Percentiles rank a stretch among this genome's conserved stretches.
Evolutionary conservation across 1,139 yeast genomes (phyloP).

Genomic region (Meyerozyma guilliermondii): DNA sequence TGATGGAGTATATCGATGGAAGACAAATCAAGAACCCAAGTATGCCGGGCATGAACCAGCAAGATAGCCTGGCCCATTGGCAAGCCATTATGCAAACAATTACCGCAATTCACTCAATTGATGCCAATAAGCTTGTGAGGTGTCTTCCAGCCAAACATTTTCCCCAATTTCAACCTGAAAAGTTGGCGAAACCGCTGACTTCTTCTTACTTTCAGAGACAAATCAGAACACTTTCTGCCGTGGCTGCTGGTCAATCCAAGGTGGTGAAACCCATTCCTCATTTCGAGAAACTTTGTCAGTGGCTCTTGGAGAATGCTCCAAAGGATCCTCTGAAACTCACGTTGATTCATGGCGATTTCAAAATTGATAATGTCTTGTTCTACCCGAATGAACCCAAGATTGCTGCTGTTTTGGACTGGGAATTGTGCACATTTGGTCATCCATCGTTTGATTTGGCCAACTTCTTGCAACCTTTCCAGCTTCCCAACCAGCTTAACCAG

Average conservation of each 20-base stretch:
- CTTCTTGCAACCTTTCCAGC: slow-evolving; percentile 51
- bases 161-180: slow-evolving; percentile 37
- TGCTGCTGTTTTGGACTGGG: slow-evolving; percentile 65
- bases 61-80: slow-evolving; percentile 36
- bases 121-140: slow-evolving; percentile 39
- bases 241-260: slow-evolving; percentile 47
- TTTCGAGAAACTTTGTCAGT: slow-evolving; percentile 38
- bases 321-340: slow-evolving; percentile 42
- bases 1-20: slow-evolving; percentile 60
- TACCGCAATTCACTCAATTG: slow-evolving; percentile 48
- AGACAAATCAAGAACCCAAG: slow-evolving; percentile 54
- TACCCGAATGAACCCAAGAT: slow-evolving; percentile 47
- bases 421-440: slow-evolving; percentile 63
- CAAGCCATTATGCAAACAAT: slow-evolving; percentile 46
- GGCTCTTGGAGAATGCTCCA: slow-evolving; percentile 41
- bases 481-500: slow-evolving; percentile 34
- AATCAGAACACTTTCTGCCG: slow-evolving; percentile 42
- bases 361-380: slow-evolving; percentile 58
- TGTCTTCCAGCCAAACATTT: slow-evolving; percentile 43
- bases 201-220: slow-evolving; percentile 53
- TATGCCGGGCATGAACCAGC: slow-evolving; percentile 33
- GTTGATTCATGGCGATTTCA: slow-evolving; percentile 65
- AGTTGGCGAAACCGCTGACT: slow-evolving; percentile 15
- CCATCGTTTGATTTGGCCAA: slow-evolving; percentile 63
- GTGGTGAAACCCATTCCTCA: slow-evolving; percentile 49